Evolutionary conservation across 305 asterid species (phyloP), one percentile per base, ranked within the genome.

Genomic region (Plantago lanceolata): DNA sequence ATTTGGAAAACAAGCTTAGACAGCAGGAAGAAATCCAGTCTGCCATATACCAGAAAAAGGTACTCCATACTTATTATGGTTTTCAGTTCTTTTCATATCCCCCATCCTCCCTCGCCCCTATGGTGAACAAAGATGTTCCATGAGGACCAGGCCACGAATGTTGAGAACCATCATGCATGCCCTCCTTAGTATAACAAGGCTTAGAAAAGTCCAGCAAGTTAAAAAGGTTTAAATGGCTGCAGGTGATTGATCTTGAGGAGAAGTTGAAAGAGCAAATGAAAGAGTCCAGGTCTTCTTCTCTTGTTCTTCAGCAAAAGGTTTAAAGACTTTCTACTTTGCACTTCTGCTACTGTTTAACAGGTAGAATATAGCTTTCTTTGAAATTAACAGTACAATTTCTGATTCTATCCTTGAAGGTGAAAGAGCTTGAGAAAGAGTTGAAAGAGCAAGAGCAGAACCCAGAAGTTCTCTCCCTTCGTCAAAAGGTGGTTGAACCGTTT

Each of bases 191-290:
- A 28, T 31, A 44, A 63, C 61, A 52, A 17, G 61, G n/a, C n/a
- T n/a, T n/a, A n/a, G n/a, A 35, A 56, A 31, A 5, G n/a, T 66
- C 40, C 24, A 33, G 21, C 53, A 63, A 57, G 40, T 65, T 56
- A 4, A 55, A 40, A 26, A 61, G 17, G 63, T 57, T 24, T 53
- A 48, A 5, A 9, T 59, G 18, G 56, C 48, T 68, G 57, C 91
- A 93, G 98, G 82, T 87, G 48, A 80, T 71, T 78, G 96, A 87
- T 63, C 96, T 93, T 14, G 99, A 87, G 73, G 77, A 64, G 71
- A 79, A 81, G 71, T 77, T 93, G 74, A 85, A 73, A 66, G 92
- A 81, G 79, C 87, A 80, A 74, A 56, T 69, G 31, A 80, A 79
- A 52, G 85, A 83, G 60, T 71, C 83, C n/a, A 87, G 80, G 69